phyloP scores from a whole-genome alignment of 1,284 basidiomycete genomes.

The Boletus albobrunnescens region DNA sequence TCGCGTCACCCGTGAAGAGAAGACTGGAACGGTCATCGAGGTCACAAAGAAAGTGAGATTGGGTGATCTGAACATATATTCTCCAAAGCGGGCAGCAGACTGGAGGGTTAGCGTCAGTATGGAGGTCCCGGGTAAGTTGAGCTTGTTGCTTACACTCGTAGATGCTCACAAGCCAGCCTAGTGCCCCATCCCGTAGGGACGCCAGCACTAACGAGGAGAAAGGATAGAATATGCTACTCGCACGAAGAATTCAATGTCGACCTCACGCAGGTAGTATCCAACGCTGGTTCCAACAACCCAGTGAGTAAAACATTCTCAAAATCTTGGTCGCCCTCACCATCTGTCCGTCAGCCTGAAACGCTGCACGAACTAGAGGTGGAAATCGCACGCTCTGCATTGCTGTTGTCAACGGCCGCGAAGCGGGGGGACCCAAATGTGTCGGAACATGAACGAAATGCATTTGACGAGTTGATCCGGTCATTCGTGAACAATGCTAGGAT shows the following conservation, averaged over 20 bases:
- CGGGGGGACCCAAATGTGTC: conserved; percentile 53
- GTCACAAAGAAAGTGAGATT: conserved; percentile 79
- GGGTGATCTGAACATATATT: conserved; percentile 84
- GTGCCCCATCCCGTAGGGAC: conserved; percentile 59
- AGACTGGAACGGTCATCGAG: conserved; percentile 60
- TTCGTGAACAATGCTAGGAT: conserved; percentile 80
- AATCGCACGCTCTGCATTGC: conserved; percentile 56
- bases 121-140: conserved; percentile 66
- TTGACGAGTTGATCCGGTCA: conserved; percentile 77
- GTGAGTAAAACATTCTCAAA: conserved; percentile 37
- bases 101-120: conserved; percentile 90
- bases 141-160: conserved; percentile 17
- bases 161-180: conserved; percentile 26
- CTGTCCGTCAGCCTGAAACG: conserved; percentile 48
- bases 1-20: conserved; percentile 83
- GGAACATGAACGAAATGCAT: conserved; percentile 64
- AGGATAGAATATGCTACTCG: conserved; percentile 88
- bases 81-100: conserved; percentile 80
- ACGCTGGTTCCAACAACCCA: conserved; percentile 39
- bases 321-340: conserved; percentile 1
- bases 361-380: conserved; percentile 73
- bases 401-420: conserved; percentile 55
- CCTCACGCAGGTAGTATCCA: conserved; percentile 83
- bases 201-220: conserved; percentile 62
- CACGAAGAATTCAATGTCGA: conserved; percentile 93